Evolutionary conservation across 1,139 yeast species (phyloP).

Genomic region (Hemisphaericaspora xylanilytica): DNA sequence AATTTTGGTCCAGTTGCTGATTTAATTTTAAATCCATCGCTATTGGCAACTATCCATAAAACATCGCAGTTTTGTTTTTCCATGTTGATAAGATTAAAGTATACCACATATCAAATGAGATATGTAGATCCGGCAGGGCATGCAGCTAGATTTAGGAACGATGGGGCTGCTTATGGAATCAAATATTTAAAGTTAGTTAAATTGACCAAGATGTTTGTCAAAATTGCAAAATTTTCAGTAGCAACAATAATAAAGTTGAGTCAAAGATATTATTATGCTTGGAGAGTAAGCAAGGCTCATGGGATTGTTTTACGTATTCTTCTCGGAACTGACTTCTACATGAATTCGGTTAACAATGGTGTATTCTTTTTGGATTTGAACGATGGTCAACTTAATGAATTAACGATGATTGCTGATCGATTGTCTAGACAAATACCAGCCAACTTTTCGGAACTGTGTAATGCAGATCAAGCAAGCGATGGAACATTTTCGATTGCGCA

Average conservation of each 20-base stretch:
- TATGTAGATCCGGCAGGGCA: constrained; percentile 17
- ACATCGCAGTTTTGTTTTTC: constrained; percentile 29
- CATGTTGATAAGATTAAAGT: constrained; percentile 19
- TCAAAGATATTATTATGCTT: constrained; percentile 42
- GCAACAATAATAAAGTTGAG: constrained; percentile 29
- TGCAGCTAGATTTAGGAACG: constrained; percentile 15
- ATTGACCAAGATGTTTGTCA: constrained; percentile 20
- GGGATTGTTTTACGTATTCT: constrained; percentile 25
- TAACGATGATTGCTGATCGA: constrained; percentile 24
- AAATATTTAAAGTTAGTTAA: constrained; percentile 21
- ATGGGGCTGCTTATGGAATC: constrained; percentile 14
- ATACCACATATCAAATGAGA: constrained; percentile 23
- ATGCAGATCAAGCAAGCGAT: neutral
- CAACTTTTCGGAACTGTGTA: neutral
- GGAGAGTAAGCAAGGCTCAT: constrained; percentile 42
- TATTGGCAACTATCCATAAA: constrained; percentile 31
- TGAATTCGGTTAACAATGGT: constrained; percentile 6
- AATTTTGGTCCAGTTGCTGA: constrained; percentile 39
- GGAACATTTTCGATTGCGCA: neutral
- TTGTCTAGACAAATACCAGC: neutral
- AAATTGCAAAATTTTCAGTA: constrained; percentile 21
- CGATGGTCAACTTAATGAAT: constrained; percentile 26
- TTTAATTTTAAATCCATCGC: constrained; percentile 33
- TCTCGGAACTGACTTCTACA: constrained; percentile 23
- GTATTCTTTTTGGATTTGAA: constrained; percentile 10